A percentile compares a stretch with the other conserved stretches of the same genome.
phyloP scores from a whole-genome alignment of 2,329 filamentous ascomycete genomes.

The Triangularia setosa region DNA sequence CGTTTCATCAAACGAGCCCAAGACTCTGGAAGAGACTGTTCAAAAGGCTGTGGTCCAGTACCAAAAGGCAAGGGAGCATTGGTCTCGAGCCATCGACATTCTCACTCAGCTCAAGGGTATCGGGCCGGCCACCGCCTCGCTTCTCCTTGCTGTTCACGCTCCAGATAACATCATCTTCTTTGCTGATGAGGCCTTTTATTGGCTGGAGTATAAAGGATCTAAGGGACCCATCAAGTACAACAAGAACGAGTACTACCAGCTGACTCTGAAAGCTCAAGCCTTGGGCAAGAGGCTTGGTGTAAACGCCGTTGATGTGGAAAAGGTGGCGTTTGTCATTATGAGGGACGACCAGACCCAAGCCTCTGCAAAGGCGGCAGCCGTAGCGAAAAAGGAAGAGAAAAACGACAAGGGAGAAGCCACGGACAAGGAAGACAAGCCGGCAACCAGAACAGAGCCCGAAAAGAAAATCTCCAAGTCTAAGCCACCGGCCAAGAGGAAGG shows the following conservation, averaged over 20 bases:
- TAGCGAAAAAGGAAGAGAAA: background rate
- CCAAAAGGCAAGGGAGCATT: slow-evolving; percentile 39
- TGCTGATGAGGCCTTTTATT: slow-evolving; percentile 74
- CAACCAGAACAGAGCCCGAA: slow-evolving; percentile 11
- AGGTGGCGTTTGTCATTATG: slow-evolving; percentile 66
- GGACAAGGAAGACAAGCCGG: background rate
- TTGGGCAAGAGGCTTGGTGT: slow-evolving; percentile 50
- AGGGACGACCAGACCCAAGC: slow-evolving; percentile 31
- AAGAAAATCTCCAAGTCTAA: slow-evolving; percentile 6
- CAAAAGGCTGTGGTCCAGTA: slow-evolving; percentile 43
- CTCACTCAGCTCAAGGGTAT: slow-evolving; percentile 66
- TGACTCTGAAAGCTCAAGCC: slow-evolving; percentile 43
- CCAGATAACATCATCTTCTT: slow-evolving; percentile 65
- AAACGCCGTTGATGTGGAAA: slow-evolving; percentile 61
- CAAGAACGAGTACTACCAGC: slow-evolving; percentile 60
- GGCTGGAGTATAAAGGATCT: slow-evolving; percentile 57
- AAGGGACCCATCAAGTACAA: slow-evolving; percentile 63
- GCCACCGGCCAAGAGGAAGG: slow-evolving; percentile 22
- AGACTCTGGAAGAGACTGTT: slow-evolving; percentile 52
- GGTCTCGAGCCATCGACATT: slow-evolving; percentile 44
- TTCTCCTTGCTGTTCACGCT: slow-evolving; percentile 64
- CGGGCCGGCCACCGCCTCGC: slow-evolving; percentile 73
- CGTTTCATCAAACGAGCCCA: slow-evolving; percentile 56
- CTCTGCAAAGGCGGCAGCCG: background rate
- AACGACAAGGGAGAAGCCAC: background rate